Evolutionary conservation across 441 rosid genomes (phyloP).

Genomic region (Brassica balearica): DNA sequence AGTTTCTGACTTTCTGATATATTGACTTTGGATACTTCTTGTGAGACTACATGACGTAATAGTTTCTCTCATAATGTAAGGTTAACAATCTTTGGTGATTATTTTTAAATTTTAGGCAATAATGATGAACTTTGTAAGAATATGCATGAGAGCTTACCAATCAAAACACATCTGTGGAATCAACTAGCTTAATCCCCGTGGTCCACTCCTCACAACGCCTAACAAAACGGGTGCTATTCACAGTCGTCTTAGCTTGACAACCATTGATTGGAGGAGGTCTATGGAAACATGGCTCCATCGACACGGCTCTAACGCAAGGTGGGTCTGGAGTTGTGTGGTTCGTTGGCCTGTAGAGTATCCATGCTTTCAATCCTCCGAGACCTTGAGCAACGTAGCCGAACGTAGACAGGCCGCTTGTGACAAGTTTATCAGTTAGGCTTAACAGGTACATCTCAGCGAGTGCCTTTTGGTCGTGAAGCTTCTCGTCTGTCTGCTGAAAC

Average conservation of each 20-base stretch:
- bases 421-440: not conserved
- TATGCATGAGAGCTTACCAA: no score
- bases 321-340: not conserved
- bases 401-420: not conserved
- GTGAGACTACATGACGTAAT: slow-evolving; percentile 26
- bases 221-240: not conserved
- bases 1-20: slow-evolving; percentile 44
- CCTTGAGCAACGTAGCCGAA: not conserved
- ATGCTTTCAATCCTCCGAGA: not conserved
- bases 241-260: not conserved
- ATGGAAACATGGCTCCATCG: not conserved
- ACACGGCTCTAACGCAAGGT: not conserved
- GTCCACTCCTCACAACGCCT: not conserved
- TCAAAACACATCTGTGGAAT: not conserved
- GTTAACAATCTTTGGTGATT: no score
- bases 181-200: not conserved
- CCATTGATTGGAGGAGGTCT: not conserved
- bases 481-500: not conserved
- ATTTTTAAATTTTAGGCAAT: no score
- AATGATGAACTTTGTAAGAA: no score
- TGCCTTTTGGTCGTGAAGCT: not conserved
- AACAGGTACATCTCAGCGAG: not conserved
- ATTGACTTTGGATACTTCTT: not conserved
- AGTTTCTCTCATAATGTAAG: slow-evolving; percentile 46
- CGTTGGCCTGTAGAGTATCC: not conserved